Base-by-base conservation (phyloP, 768 basidiomycete genomes). In the Agrocybe praecox region DNA sequence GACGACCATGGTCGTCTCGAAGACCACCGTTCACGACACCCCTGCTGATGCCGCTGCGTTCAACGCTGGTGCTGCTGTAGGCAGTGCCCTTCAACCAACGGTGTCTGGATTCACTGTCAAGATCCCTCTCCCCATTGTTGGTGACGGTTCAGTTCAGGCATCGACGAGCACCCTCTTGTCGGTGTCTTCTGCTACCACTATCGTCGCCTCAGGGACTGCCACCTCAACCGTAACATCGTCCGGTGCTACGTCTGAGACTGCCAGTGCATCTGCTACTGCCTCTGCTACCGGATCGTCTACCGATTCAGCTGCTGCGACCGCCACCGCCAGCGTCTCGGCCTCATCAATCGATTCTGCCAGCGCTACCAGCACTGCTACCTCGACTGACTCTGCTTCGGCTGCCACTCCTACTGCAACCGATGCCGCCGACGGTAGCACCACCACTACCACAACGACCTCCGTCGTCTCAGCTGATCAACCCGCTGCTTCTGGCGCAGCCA, bases 21-120 rank as follows among this genome's bases (percentile, higher is more conserved):
- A 65, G 59, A 53, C 48, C 49, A 65, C 62, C 19, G 52, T 59
- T 42, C 59, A 61, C 53, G 66, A 67, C 48, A 62, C 62, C n/a
- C 66, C 66, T 15, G 63, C 59, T 12, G 65, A 67, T 33, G 63
- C 60, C 47, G 62, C 57, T 50, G 62, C 62, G 10, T 57, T 51
- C 48, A 51, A 45, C 49, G 48, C 46, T 18, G 46, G 46, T 43
- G 40, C 53, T 11, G 49, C 42, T 18, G 52, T 40, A 8, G 51
- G 12, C 36, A 40, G 36, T 12, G 36, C 36, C 14, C 5, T 15
- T 12, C 12, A 40, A 12, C 36, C 36, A 40, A 5, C 36, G 36
- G 36, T 40, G 14, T 40, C 36, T 14, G 36, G 36, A 4, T 40
- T 52, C n/a, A 23, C 62, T 23, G 44, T 40, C 33, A 43, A 53